Conservation (phyloP, 176 grass and related monocot genomes). For the Oryza nivara region DNA sequence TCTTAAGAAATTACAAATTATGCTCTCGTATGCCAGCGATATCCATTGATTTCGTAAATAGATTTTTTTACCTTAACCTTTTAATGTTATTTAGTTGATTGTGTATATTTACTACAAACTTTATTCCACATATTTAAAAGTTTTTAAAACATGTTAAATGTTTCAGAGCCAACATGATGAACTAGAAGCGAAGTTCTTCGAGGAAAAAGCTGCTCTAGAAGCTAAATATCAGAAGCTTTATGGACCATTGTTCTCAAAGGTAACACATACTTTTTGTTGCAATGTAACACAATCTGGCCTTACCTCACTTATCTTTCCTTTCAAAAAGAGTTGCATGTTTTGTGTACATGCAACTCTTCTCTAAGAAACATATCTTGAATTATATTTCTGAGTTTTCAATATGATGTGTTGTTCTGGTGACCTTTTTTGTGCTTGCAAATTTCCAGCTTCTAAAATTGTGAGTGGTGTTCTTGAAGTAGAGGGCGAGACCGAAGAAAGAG, state of each 20-base stretch:
- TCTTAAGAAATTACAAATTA: background rate
- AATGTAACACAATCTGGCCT: background rate
- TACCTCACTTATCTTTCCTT: background rate
- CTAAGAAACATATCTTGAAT: no score
- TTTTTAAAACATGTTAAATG: no score
- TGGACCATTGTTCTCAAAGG: constrained; percentile 58
- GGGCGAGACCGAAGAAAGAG: constrained; percentile 37
- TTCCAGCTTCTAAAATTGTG: constrained; percentile 60
- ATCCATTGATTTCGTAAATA: background rate
- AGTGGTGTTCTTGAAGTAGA: constrained; percentile 58
- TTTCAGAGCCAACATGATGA: constrained; percentile 53
- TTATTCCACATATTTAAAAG: no score
- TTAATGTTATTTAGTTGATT: background rate
- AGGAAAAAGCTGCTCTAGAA: constrained; percentile 58
- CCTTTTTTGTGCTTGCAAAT: background rate
- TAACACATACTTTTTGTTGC: background rate
- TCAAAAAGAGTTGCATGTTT: background rate
- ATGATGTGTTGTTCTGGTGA: background rate
- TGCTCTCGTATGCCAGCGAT: background rate
- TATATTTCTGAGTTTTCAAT: background rate
- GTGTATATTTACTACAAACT: background rate
- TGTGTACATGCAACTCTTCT: background rate
- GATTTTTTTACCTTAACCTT: background rate
- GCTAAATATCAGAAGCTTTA: constrained; percentile 66
- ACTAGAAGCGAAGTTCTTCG: constrained; percentile 53